Base-by-base conservation (phyloP, 352 stramenopile genomes). In the Globisporangium paddicum region DNA sequence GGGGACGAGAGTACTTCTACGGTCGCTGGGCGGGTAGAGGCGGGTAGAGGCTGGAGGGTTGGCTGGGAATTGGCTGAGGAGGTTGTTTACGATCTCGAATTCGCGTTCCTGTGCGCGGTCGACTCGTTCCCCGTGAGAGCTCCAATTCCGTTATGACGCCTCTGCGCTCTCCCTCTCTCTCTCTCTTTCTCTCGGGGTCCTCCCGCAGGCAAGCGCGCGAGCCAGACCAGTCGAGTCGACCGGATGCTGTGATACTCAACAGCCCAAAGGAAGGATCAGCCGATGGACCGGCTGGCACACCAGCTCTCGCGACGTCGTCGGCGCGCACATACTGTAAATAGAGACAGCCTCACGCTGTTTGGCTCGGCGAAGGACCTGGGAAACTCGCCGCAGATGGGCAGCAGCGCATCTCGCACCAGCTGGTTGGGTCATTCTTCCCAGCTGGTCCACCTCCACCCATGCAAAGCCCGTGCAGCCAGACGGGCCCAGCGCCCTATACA, bases 51-150 rank as follows among this genome's bases (percentile, higher is more conserved):
- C 16, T 57, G 50, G 25, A 55, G 25, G 32, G n/a, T n/a, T 25
- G 18, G n/a, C 30, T n/a, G 5, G 32, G 23, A n/a, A n/a, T n/a
- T n/a, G 41, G 23, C 30, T 47, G 30, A 16, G 10, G 19, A 19
- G 49, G 13, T 55, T 40, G 16, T 3, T 44, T 18, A 44, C 6
- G 41, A 60, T 28, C 16, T 47, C 55, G 55, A 62, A 35, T 48
- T 48, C 58, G 58, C 58, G 58, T 64, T 64, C 58, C 58, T 64
- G 58, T 64, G 58, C 58, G 58, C 58, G 49, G 58, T 58, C 50
- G 48, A 52, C 38, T 64, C 58, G 49, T 58, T 58, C 38, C 44
- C 48, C 50, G 30, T 34, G 26, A 53, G 51, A 64, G 51, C 58
- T 45, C 30, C 58, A 64, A 64, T 64, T 64, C 59, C 49, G 58